Evolutionary conservation across 306 rosid genomes (phyloP), one percentile per base, ranked within the genome.

Genomic region (Canavalia ensiformis): DNA sequence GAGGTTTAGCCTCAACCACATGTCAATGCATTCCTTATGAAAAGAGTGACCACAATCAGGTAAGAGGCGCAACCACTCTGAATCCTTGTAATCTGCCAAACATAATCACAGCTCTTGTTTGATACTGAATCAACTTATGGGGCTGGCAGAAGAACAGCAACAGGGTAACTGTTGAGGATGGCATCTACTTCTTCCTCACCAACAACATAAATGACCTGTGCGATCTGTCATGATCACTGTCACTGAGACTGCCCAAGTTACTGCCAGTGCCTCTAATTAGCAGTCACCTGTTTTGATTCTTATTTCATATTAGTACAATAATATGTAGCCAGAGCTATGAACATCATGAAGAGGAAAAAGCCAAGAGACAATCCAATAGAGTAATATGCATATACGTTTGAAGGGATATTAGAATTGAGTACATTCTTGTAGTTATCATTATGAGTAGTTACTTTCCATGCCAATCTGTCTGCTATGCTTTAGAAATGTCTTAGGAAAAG

Each of bases 31-130:
- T 3, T 79, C 85, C 64, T 8, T 82, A 55, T 87, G 90, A 72
- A 84, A 89, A 8, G 76, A 57, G 39, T 89, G 90, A 13, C 78
- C 81, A 54, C 92, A 89, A 45, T 87, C 86, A 8, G 90, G 87
- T 10, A 87, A 81, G 13, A 80, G 34, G 39, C 89, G n/a, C 60
- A 89, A 18, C 79, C 76, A 45, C 9, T 89, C 89, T 5, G 33
- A 58, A 62, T 82, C 86, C 59, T 51, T 70, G 39, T 82, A 89
- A 68, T 91, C 92, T 34, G 57, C 81, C 79, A 91, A 87, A 50
- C 92, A 91, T 39, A n/a, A n/a, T n/a, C n/a, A n/a, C n/a, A n/a
- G n/a, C n/a, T n/a, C n/a, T n/a, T n/a, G n/a, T n/a, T n/a, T n/a
- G n/a, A n/a, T n/a, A n/a, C n/a, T n/a, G n/a, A n/a, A n/a, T n/a